Base-by-base conservation (phyloP, 164 flowering plant genomes). In the Stephania yunnanensis region DNA sequence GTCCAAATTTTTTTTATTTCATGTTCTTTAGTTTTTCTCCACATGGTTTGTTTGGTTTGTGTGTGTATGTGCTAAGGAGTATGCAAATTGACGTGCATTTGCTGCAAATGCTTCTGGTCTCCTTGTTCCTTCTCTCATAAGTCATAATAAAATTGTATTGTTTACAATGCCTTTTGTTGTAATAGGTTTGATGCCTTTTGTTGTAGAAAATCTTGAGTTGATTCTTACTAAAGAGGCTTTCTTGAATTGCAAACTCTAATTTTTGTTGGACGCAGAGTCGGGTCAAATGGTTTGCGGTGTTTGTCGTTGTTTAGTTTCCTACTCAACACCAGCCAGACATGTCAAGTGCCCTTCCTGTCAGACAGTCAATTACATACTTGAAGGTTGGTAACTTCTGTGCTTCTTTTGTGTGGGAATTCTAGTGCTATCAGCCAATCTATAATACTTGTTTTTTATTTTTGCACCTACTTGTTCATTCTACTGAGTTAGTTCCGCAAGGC, bases 231-330 rank as follows among this genome's bases (percentile, higher is more conserved):
- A 36, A 36, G 68, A 17, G 72, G 69, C 12, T 53, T 45, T 71
- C 66, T 75, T n/a, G 50, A 29, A 25, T 5, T 42, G 2, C 71
- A 25, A 53, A 25, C 63, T 71, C 10, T 58, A 67, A 36, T 36
- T 36, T 68, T 31, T 66, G 58, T 74, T 52, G 48, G 75, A 13
- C 80, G 87, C 87, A 92, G 95, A 89, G 74, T 85, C 82, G 86
- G 93, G 87, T 81, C 97, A 94, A 82, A 82, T 94, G 89, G 92
- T 90, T 69, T 94, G 98, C 82, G 98, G 98, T 73, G 84, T 86
- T 19, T 94, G 97, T 81, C 93, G 86, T 17, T 84, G 82, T 15
- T 78, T 92, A 71, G 88, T 91, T 73, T 81, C 87, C 30, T 94
- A 92, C 80, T 86, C 90, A 4, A 83, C 46, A 78, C 92, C 94